phyloP scores from a whole-genome alignment of 2,329 filamentous ascomycete genomes.

The Alternaria gaisen region DNA sequence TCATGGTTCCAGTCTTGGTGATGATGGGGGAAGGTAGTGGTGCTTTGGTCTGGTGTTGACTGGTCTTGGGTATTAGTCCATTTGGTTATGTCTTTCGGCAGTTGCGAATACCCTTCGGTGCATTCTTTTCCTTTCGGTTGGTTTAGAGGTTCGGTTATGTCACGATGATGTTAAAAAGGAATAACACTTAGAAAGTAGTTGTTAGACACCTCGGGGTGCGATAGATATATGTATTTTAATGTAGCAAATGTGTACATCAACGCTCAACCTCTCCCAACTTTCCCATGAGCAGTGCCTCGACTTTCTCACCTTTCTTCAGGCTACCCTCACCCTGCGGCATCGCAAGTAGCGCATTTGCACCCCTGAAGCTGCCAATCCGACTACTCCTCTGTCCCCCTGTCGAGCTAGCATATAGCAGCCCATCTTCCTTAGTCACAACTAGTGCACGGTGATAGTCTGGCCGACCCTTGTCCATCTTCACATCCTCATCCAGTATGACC shows the following conservation, averaged over 20 bases:
- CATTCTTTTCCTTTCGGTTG: not conserved
- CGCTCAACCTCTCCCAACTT: slow-evolving; percentile 14
- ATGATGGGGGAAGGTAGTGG: not conserved
- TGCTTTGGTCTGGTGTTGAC: slow-evolving; percentile 1
- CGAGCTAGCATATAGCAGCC: slow-evolving; percentile 75
- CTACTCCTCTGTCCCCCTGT: slow-evolving; percentile 93
- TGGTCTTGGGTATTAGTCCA: slow-evolving; percentile 1
- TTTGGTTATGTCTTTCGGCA: slow-evolving; percentile 1
- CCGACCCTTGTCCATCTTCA: slow-evolving; percentile 76
- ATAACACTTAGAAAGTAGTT: not conserved
- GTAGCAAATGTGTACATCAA: not conserved
- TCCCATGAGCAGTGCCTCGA: slow-evolving; percentile 83
- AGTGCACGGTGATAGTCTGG: slow-evolving; percentile 91
- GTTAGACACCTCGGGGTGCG: not conserved
- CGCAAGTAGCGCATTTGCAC: slow-evolving; percentile 86
- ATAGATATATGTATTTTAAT: slow-evolving; percentile 1
- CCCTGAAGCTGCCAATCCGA: slow-evolving; percentile 84
- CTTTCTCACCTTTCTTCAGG: slow-evolving; percentile 73
- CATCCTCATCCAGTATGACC: slow-evolving; percentile 75
- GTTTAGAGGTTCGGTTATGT: not conserved
- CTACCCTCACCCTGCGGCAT: slow-evolving; percentile 71
- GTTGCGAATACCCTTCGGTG: slow-evolving; percentile 2
- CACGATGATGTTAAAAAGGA: not conserved
- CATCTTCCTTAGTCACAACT: slow-evolving; percentile 70
- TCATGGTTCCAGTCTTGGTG: not conserved